Percentiles rank a stretch among this genome's conserved stretches.
Conservation (phyloP, 2,329 filamentous ascomycete species). For the Talaromyces sp. region DNA sequence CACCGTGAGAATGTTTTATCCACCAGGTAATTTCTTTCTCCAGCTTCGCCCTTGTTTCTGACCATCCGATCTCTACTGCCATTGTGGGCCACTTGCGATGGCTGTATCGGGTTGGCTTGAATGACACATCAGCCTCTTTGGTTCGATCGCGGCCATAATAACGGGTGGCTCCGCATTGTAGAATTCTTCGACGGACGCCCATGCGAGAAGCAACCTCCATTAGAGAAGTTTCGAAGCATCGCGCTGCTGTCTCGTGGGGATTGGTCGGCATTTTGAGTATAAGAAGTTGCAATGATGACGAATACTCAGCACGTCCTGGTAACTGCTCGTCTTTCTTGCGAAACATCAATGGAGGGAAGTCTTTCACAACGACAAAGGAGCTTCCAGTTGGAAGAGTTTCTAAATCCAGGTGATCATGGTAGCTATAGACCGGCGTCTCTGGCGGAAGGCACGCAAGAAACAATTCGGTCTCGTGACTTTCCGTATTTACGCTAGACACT, state of each 20-base stretch:
- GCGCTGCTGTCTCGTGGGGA: slow-evolving; percentile 4
- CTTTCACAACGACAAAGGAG: slow-evolving; percentile 9
- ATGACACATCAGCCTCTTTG: slow-evolving; percentile 11
- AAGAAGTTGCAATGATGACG: slow-evolving; percentile 6
- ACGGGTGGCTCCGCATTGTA: neutral
- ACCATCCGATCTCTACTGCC: slow-evolving; percentile 6
- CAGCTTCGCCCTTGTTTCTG: slow-evolving; percentile 8
- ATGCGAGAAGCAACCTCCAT: neutral
- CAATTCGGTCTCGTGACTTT: neutral
- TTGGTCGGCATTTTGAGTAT: slow-evolving; percentile 6
- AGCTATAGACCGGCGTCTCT: slow-evolving; percentile 8
- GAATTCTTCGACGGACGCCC: neutral
- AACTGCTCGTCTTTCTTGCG: neutral
- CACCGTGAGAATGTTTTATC: slow-evolving; percentile 10
- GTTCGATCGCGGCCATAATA: slow-evolving; percentile 5
- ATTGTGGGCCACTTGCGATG: slow-evolving; percentile 7
- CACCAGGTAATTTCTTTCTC: slow-evolving; percentile 8
- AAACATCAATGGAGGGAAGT: slow-evolving; percentile 4
- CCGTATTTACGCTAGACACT: too few relatives aligned
- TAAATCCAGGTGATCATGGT: neutral
- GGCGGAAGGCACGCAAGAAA: slow-evolving; percentile 3
- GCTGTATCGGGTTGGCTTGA: neutral
- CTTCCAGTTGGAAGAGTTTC: slow-evolving; percentile 4
- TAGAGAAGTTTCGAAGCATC: neutral
- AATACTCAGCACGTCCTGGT: slow-evolving; percentile 9